Percentiles rank a stretch among this genome's conserved stretches.
These are phyloP conservation scores for Rhynchosporium graminicola DNA, from an alignment of 2,329 filamentous ascomycete species.

Conservation along the genomic window DNA sequence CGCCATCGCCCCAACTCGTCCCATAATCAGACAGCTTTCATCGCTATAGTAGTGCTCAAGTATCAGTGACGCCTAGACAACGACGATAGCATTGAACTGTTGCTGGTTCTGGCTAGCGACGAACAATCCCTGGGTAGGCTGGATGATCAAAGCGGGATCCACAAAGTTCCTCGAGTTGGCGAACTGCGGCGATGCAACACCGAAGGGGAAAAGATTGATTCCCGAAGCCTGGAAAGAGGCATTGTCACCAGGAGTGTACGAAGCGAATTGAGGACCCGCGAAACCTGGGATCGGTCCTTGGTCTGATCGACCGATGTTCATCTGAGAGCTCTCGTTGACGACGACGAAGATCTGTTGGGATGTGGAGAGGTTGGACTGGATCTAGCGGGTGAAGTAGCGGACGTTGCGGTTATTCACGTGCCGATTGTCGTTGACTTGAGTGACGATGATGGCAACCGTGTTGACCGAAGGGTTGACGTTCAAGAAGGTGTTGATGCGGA, in stretches of 20 bases:
- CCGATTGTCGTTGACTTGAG: slow-evolving; percentile 34
- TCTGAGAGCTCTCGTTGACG: slow-evolving; percentile 17
- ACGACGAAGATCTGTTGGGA: slow-evolving; percentile 22
- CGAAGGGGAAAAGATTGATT: slow-evolving; percentile 30
- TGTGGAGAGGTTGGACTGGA: slow-evolving; percentile 30
- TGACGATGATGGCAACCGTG: slow-evolving; percentile 37
- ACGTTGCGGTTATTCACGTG: slow-evolving; percentile 26
- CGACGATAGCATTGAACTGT: slow-evolving; percentile 10
- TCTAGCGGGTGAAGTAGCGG: slow-evolving; percentile 35
- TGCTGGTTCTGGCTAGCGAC: slow-evolving; percentile 20
- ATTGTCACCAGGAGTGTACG: slow-evolving; percentile 21
- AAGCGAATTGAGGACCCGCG: slow-evolving; percentile 15
- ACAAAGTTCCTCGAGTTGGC: slow-evolving; percentile 18
- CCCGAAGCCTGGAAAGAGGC: slow-evolving; percentile 13
- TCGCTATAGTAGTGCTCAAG: background rate
- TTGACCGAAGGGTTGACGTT: slow-evolving; percentile 36
- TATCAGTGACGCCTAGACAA: slow-evolving; percentile 1
- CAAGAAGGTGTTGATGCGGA: slow-evolving; percentile 38
- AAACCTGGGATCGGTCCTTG: background rate
- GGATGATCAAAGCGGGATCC: slow-evolving; percentile 31
- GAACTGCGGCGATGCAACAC: slow-evolving; percentile 25
- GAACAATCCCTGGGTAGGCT: slow-evolving; percentile 29
- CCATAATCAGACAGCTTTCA: background rate
- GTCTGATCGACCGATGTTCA: slow-evolving; percentile 17
- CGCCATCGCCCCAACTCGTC: background rate